Evolutionary conservation across 1,284 basidiomycete species (phyloP).

Genomic region (Rhodotorula sp.): DNA sequence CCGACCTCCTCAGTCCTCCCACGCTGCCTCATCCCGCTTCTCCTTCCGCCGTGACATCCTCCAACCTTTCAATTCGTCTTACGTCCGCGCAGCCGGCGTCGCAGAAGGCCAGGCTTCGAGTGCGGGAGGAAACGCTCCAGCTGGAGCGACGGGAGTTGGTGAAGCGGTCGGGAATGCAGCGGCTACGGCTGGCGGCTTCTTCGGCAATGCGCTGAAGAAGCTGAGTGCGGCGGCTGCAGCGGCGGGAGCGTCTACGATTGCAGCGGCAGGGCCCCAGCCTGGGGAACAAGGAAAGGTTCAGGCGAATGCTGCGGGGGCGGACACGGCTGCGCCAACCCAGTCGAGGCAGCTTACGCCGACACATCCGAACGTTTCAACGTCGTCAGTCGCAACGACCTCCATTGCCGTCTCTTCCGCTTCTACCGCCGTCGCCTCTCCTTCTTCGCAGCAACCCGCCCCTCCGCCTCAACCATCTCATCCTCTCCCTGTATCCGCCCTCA

Average conservation of each 20-base stretch:
- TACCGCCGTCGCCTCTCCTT: not conserved
- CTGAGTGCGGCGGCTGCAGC: slow-evolving; percentile 21
- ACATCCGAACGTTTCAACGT: no score
- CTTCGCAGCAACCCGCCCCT: not conserved
- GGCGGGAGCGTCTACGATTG: not conserved
- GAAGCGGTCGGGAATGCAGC: slow-evolving; percentile 25
- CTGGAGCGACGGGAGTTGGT: slow-evolving; percentile 9
- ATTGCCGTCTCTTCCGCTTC: not conserved
- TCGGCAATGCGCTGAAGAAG: slow-evolving; percentile 31
- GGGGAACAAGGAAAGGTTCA: not conserved
- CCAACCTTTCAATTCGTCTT: slow-evolving; percentile 31
- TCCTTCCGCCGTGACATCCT: slow-evolving; percentile 42
- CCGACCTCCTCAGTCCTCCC: slow-evolving; percentile 34
- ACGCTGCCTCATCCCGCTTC: slow-evolving; percentile 33
- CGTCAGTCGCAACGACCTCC: not conserved
- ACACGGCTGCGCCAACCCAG: not conserved
- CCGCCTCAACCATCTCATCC: slow-evolving; percentile 20
- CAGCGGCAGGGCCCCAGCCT: not conserved
- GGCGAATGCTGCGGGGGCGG: not conserved
- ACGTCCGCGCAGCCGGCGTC: slow-evolving; percentile 5
- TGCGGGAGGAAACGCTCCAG: slow-evolving; percentile 14
- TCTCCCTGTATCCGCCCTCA: slow-evolving; percentile 40
- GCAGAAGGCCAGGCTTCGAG: slow-evolving; percentile 6
- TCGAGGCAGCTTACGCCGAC: no score
- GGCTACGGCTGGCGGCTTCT: slow-evolving; percentile 25